Evolutionary conservation across 169 alveolate genomes (phyloP).

Genomic region (Babesia microti): DNA sequence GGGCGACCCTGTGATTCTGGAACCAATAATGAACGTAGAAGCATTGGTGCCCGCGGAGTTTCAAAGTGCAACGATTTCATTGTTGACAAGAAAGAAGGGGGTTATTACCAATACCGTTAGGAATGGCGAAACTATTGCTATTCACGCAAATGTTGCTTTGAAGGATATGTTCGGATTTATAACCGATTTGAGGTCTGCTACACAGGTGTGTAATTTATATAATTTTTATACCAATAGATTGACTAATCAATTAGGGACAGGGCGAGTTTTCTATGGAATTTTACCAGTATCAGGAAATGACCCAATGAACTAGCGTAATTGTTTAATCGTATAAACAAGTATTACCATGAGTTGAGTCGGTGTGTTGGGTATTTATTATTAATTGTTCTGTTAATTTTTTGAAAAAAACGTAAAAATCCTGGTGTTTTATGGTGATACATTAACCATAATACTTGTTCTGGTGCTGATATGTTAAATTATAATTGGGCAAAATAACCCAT

Average conservation of each 20-base stretch:
- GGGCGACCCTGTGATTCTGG: slow-evolving; percentile 75
- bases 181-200: slow-evolving; percentile 79
- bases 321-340: too few relatives aligned
- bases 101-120: slow-evolving; percentile 71
- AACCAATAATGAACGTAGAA: slow-evolving; percentile 87
- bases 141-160: slow-evolving; percentile 84
- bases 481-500: slow-evolving; percentile 1
- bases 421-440: too few relatives aligned
- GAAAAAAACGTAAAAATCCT: neutral
- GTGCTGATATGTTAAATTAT: too few relatives aligned
- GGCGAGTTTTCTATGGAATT: slow-evolving; percentile 90
- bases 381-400: neutral
- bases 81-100: slow-evolving; percentile 80
- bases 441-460: too few relatives aligned
- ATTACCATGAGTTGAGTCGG: too few relatives aligned
- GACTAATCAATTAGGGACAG: slow-evolving; percentile 54
- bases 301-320: too few relatives aligned
- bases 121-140: slow-evolving; percentile 61
- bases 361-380: neutral
- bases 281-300: slow-evolving; percentile 58
- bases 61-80: slow-evolving; percentile 69
- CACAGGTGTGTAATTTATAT: slow-evolving; percentile 35
- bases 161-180: slow-evolving; percentile 87
- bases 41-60: slow-evolving; percentile 75
- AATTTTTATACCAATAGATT: neutral